Base-by-base conservation (phyloP, 495 filamentous ascomycete species). In the Aspergillus coremiiformis region DNA sequence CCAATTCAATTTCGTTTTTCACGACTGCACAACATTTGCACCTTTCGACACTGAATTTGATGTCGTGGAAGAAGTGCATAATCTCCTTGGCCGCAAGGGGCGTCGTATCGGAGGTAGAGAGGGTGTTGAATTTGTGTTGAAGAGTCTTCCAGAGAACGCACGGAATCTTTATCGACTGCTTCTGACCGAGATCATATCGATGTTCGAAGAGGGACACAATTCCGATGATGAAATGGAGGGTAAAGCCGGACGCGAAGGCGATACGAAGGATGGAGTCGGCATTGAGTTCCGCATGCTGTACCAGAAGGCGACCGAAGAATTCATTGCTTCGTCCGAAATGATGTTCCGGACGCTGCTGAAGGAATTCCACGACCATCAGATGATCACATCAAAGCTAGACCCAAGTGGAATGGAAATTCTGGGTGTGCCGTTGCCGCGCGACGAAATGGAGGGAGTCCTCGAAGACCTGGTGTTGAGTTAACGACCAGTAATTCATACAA, bases 301-400 rank as follows among this genome's bases (percentile, higher is more conserved):
- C 70, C 90, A 93, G 62, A 95, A 94, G 66, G 91, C 91, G 15
- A 84, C 90, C 20, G 92, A 95, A 69, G 90, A 96, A 64, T 96
- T 98, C 66, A 90, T 97, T 35, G 96, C 92, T 56, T 91, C 88
- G 58, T 94, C 84, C 52, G 93, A 98, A 76, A 90, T 96, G 82
- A 89, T 84, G 59, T 98, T 97, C 69, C 77, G 93, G 55, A 92
- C 89, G 24, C 55, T 98, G 67, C 65, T 98, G 60, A 97, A 96
- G 71, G 93, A 98, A 79, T 95, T 98, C 67, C 87, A 95, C 63
- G 93, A 98, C 59, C 93, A 98, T 70, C 89, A 95, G 60, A 97
- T 97, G 85, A 82, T 98, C 52, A 86, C 85, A 19, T 89, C 84
- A 48, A 81, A 84, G 53, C 91, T 90, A 70, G 92, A 97, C 72